Base-by-base conservation (phyloP, 208 protist species). In the Trypanosoma scelopori region DNA sequence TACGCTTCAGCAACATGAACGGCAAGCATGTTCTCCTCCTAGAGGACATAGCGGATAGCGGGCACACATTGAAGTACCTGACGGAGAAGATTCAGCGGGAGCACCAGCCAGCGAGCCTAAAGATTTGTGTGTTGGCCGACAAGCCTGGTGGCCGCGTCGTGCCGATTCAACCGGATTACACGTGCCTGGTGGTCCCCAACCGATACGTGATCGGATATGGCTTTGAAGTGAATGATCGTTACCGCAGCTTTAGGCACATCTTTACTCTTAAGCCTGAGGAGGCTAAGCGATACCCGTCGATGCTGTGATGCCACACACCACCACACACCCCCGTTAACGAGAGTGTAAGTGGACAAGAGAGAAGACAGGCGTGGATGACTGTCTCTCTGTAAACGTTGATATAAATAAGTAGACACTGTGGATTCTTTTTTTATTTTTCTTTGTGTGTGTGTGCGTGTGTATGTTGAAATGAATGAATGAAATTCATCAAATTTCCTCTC, bases 121-220 rank as follows among this genome's bases (percentile, higher is more conserved):
- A 84, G 60, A 78, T 78, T 32, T 67, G 79, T 51, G 89, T 95
- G 43, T 65, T 97, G 30, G 82, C 88, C 1, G 82, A 94, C 78
- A 96, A 96, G 66, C 79, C 81, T 20, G 75, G 69, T 27, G 89
- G 84, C 18, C 79, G 89, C 35, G 79, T 82, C 53, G 81, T 92
- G 46, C 49, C 20, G 16, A 79, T 89, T 39, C 47, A 74, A 32
- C 68, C 78, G 30, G 85, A 95, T 43, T 92, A 85, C 57, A 59
- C 50, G n/a, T 91, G 87, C 56, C 42, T 95, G 27, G 51, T 32
- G 0, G 85, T 71, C 18, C 87, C 89, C 1, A 84, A 95, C 49
- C 47, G 81, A 59, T 97, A 92, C 65, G 90, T 97, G 30, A 73
- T 97, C 52, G 93, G 93, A 51, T 97, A 97, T 67, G 93, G 93